These are phyloP conservation scores for Colletotrichum coccodes DNA, from an alignment of 2,329 filamentous ascomycete genomes.

Conservation along the genomic window DNA sequence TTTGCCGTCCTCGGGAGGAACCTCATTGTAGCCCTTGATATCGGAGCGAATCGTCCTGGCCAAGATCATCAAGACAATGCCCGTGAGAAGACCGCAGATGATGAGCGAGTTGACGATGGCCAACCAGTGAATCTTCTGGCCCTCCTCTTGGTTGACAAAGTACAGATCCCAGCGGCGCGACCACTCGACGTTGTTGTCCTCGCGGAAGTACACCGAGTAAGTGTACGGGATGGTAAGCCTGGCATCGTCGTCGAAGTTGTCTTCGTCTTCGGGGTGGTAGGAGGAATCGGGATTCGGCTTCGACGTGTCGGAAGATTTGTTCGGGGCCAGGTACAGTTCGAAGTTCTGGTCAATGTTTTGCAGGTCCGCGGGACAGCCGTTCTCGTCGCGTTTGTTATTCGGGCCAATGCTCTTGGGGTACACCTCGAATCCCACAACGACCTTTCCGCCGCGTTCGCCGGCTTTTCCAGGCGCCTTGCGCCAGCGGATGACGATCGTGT, in stretches of 20 bases:
- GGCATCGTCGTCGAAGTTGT: slow-evolving; percentile 70
- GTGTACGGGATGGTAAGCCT: slow-evolving; percentile 83
- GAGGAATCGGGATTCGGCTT: slow-evolving; percentile 67
- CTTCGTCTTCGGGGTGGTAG: slow-evolving; percentile 65
- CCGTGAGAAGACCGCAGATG: slow-evolving; percentile 82
- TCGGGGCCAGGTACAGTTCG: slow-evolving; percentile 74
- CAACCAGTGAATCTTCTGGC: slow-evolving; percentile 85
- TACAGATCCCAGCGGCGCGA: slow-evolving; percentile 87
- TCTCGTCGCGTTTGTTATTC: slow-evolving; percentile 65
- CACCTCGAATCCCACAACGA: slow-evolving; percentile 89
- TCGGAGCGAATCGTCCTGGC: slow-evolving; percentile 82
- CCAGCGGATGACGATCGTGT: slow-evolving; percentile 85
- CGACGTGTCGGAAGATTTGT: slow-evolving; percentile 61
- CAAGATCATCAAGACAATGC: slow-evolving; percentile 83
- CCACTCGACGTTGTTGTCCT: slow-evolving; percentile 86
- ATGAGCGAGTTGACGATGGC: slow-evolving; percentile 89
- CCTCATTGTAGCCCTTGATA: slow-evolving; percentile 79
- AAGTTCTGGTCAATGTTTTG: slow-evolving; percentile 71
- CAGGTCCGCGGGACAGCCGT: slow-evolving; percentile 76
- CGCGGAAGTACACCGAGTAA: slow-evolving; percentile 90
- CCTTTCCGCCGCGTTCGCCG: slow-evolving; percentile 77
- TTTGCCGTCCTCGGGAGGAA: slow-evolving; percentile 74
- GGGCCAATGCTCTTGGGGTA: slow-evolving; percentile 85
- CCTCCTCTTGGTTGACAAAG: slow-evolving; percentile 88
- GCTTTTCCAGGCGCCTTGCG: slow-evolving; percentile 75